Conservation (phyloP, 257 asterid genomes). For the Solanum gandarillasii region DNA sequence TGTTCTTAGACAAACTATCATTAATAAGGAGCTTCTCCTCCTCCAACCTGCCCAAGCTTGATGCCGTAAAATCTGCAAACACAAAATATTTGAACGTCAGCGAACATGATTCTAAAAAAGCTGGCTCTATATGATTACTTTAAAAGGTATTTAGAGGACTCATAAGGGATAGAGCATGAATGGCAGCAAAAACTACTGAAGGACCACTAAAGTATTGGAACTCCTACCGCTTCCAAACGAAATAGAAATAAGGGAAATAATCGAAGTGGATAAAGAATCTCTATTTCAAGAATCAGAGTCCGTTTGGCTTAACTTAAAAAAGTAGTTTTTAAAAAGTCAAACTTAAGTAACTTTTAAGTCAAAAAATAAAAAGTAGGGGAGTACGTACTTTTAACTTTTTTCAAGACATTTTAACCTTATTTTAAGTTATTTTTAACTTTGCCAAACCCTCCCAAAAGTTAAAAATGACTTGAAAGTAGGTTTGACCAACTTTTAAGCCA, state of each 20-base stretch:
- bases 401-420: not conserved
- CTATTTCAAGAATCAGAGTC: not conserved
- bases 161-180: not conserved
- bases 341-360: not conserved
- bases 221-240: not conserved
- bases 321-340: not conserved
- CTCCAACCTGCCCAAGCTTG: conserved; percentile 11
- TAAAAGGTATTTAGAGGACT: not conserved
- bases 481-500: not conserved
- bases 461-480: not conserved
- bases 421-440: not conserved
- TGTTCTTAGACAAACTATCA: conserved; percentile 14
- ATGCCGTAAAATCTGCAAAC: conserved; percentile 43
- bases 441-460: not conserved
- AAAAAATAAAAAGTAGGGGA: not conserved
- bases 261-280: not conserved
- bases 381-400: not conserved
- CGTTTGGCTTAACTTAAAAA: not conserved
- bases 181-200: not conserved
- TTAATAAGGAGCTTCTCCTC: conserved; percentile 4
- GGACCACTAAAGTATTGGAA: not conserved
- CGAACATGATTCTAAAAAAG: not conserved
- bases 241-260: not conserved
- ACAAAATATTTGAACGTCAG: not conserved
- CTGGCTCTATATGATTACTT: not conserved